These are phyloP conservation scores for Hippophae gyantsensis DNA, from an alignment of 306 rosid genomes.

Conservation along the genomic window DNA sequence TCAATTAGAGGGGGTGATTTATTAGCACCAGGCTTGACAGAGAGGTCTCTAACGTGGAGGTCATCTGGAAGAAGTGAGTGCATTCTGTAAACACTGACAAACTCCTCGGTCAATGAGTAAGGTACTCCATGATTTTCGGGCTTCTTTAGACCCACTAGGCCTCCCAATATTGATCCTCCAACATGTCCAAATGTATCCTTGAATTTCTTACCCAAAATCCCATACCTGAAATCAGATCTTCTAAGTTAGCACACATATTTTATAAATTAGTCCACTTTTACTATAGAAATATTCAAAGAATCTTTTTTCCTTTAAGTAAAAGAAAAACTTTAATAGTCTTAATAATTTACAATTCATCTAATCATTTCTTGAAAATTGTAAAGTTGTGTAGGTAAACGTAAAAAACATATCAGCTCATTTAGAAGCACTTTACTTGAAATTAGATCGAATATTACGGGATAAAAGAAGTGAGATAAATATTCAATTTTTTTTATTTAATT, in stretches of 20 bases:
- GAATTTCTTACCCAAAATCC: constrained; percentile 61
- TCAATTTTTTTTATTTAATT: too few relatives aligned
- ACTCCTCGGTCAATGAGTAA: constrained; percentile 70
- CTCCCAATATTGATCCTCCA: constrained; percentile 52
- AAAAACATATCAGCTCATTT: too few relatives aligned
- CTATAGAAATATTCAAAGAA: constrained; percentile 2
- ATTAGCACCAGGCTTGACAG: constrained; percentile 19
- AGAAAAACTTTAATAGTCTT: too few relatives aligned
- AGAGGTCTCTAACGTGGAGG: constrained; percentile 37
- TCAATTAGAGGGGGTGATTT: constrained; percentile 43
- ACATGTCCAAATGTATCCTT: constrained; percentile 55
- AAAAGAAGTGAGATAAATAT: too few relatives aligned
- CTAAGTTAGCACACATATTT: too few relatives aligned
- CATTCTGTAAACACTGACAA: constrained; percentile 65
- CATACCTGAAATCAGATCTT: constrained; percentile 38
- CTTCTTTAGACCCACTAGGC: constrained; percentile 54
- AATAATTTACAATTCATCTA: too few relatives aligned
- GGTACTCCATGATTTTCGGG: constrained; percentile 77
- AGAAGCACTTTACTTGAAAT: too few relatives aligned
- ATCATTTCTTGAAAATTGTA: too few relatives aligned
- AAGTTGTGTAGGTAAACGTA: too few relatives aligned
- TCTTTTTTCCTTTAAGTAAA: not conserved
- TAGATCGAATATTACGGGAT: too few relatives aligned
- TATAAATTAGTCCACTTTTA: not conserved
- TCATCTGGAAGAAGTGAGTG: constrained; percentile 64